phyloP scores from a whole-genome alignment of 495 filamentous ascomycete species.

The Xylaria intraflava region DNA sequence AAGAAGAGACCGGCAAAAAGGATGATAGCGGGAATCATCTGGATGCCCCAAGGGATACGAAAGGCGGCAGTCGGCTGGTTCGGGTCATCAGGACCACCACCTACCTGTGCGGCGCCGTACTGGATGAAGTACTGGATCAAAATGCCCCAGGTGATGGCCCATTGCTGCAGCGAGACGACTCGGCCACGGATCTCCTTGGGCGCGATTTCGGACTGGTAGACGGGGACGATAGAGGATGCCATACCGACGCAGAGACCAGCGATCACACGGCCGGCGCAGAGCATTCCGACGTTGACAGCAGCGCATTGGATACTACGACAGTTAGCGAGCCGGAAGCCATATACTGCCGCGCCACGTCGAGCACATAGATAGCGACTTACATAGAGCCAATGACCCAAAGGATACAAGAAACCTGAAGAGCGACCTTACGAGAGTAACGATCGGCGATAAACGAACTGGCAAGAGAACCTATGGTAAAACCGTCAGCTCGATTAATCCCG shows the following conservation, averaged over 20 bases:
- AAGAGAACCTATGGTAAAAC: slow-evolving; percentile 43
- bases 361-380: slow-evolving; percentile 23
- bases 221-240: slow-evolving; percentile 65
- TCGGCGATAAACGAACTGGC: slow-evolving; percentile 61
- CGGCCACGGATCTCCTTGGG: slow-evolving; percentile 74
- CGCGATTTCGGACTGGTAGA: slow-evolving; percentile 74
- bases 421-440: slow-evolving; percentile 57
- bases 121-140: slow-evolving; percentile 65
- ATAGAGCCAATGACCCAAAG: slow-evolving; percentile 67
- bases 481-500: not conserved
- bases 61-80: slow-evolving; percentile 54
- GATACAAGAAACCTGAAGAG: slow-evolving; percentile 61
- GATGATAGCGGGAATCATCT: slow-evolving; percentile 62
- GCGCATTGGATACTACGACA: slow-evolving; percentile 49
- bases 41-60: slow-evolving; percentile 68
- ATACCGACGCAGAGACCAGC: slow-evolving; percentile 70
- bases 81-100: slow-evolving; percentile 52
- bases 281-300: slow-evolving; percentile 53
- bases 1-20: slow-evolving; percentile 63
- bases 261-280: slow-evolving; percentile 64
- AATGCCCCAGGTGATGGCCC: slow-evolving; percentile 72
- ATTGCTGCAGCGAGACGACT: slow-evolving; percentile 67
- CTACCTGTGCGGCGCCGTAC: slow-evolving; percentile 58
- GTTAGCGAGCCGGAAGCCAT: not conserved
- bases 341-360: not conserved